These are phyloP conservation scores for Solanum dulcamara DNA, from an alignment of 257 asterid genomes.

Conservation along the genomic window DNA sequence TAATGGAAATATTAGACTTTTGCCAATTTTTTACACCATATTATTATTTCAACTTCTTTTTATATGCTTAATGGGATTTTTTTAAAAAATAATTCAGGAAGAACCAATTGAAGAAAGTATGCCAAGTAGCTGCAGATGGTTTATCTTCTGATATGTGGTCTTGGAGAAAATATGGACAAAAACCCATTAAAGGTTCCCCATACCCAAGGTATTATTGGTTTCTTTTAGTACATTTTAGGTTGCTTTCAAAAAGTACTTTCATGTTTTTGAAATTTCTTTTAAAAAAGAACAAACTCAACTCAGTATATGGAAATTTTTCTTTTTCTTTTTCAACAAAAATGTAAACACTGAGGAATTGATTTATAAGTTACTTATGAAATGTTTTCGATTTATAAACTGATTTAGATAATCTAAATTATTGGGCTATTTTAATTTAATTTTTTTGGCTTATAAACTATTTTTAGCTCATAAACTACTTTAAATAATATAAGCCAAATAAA, in stretches of 20 bases:
- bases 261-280: neutral
- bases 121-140: slow-evolving; percentile 70
- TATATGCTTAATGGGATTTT: neutral
- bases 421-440: no score
- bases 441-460: no score
- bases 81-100: no score
- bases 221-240: neutral
- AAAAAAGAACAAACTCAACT: neutral
- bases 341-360: no score
- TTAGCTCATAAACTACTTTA: no score
- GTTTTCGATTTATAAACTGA: no score
- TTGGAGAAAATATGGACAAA: slow-evolving; percentile 97
- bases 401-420: no score
- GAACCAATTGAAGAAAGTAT: slow-evolving; percentile 58
- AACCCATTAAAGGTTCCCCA: slow-evolving; percentile 91
- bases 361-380: no score
- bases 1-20: neutral
- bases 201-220: slow-evolving; percentile 52
- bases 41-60: neutral
- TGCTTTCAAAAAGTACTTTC: neutral
- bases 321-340: no score
- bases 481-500: no score
- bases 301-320: neutral
- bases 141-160: slow-evolving; percentile 84
- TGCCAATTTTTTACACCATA: neutral